Percentiles rank a stretch among this genome's conserved stretches.
Evolutionary conservation across 2,329 filamentous ascomycete species (phyloP).

Genomic region (Arthrinium phaeospermum): DNA sequence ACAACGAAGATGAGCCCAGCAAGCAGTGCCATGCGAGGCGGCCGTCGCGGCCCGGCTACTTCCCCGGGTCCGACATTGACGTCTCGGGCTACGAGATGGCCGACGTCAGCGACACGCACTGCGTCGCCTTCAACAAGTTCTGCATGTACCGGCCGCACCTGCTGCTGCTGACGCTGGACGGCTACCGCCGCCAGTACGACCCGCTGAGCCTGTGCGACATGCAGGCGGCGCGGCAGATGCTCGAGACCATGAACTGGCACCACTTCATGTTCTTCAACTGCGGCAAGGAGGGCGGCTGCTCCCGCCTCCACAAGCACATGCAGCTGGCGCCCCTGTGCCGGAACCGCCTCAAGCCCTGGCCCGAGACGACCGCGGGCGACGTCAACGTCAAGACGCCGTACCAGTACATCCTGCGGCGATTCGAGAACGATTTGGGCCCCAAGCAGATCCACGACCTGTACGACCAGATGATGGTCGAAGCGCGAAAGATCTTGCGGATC

Average conservation of each 20-base stretch:
- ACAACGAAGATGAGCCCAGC: constrained; percentile 24
- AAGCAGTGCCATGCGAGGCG: neutral
- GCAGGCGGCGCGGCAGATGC: constrained; percentile 40
- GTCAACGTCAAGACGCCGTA: constrained; percentile 40
- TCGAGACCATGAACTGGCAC: constrained; percentile 36
- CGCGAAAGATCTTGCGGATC: constrained; percentile 25
- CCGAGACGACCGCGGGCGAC: constrained; percentile 25
- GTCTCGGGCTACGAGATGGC: constrained; percentile 48
- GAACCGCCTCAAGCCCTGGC: constrained; percentile 35
- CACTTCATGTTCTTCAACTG: constrained; percentile 55
- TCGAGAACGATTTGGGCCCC: constrained; percentile 34
- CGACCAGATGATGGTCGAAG: constrained; percentile 31
- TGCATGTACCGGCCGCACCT: constrained; percentile 53
- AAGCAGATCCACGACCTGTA: constrained; percentile 34
- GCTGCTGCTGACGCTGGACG: constrained; percentile 53
- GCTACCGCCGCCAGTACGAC: constrained; percentile 52
- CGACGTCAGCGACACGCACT: constrained; percentile 47
- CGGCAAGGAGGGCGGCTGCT: constrained; percentile 49
- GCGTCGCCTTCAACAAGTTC: constrained; percentile 55
- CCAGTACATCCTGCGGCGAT: constrained; percentile 39
- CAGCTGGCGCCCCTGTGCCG: constrained; percentile 46
- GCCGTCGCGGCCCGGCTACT: constrained; percentile 24
- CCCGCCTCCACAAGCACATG: constrained; percentile 55
- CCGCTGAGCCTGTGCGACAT: constrained; percentile 47
- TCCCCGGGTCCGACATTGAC: constrained; percentile 48